Conservation (phyloP, 2,329 filamentous ascomycete genomes). For the Colletotrichum melonis region DNA sequence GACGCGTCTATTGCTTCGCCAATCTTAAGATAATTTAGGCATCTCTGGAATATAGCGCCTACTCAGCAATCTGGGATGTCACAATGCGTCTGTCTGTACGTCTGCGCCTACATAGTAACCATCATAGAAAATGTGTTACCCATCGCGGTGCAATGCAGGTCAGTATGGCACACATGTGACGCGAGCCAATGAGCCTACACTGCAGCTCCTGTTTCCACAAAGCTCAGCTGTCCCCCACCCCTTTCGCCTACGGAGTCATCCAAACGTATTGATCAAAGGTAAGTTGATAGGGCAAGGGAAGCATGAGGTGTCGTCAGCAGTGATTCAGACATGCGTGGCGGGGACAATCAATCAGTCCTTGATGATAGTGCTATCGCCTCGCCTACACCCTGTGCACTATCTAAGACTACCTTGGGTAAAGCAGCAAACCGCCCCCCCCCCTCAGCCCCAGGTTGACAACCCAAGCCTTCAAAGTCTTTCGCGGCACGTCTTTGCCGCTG, state of each 20-base stretch:
- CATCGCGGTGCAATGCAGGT: background rate
- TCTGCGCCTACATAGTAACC: background rate
- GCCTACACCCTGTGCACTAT: slow-evolving; percentile 1
- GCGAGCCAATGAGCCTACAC: background rate
- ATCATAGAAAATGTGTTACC: background rate
- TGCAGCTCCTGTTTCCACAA: background rate
- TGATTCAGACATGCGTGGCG: slow-evolving; percentile 22
- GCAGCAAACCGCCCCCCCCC: background rate
- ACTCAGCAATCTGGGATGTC: background rate
- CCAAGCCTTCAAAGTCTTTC: slow-evolving; percentile 27
- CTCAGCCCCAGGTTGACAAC: slow-evolving; percentile 8
- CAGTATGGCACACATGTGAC: slow-evolving; percentile 13
- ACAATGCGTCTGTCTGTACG: background rate
- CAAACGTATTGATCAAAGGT: background rate
- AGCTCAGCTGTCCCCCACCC: background rate
- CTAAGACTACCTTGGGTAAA: slow-evolving; percentile 12
- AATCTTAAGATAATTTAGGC: background rate
- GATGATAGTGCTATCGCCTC: slow-evolving; percentile 10
- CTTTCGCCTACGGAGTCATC: background rate
- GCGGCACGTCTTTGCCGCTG: slow-evolving; percentile 28
- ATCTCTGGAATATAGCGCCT: background rate
- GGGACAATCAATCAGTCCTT: slow-evolving; percentile 3
- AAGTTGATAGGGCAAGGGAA: slow-evolving; percentile 10
- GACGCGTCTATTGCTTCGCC: background rate
- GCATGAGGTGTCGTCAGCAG: slow-evolving; percentile 30